Base-by-base conservation (phyloP, 2,329 filamentous ascomycete species). In the Neonectria coccinea region DNA sequence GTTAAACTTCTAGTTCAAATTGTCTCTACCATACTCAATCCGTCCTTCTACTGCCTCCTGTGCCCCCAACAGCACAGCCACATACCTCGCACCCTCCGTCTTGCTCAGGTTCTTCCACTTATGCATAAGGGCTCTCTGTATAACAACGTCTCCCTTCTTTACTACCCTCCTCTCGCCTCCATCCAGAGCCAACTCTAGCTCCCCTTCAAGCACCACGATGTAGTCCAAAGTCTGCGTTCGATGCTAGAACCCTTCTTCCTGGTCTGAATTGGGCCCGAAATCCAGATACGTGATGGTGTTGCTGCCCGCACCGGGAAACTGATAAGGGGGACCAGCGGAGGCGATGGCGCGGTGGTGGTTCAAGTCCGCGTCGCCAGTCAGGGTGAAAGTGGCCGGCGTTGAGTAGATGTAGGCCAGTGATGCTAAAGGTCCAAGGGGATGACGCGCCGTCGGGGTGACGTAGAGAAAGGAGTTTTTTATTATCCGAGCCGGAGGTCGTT, bases 61-160 rank as follows among this genome's bases (percentile, higher is more conserved):
- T 27, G 44, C 18, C n/a, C 44, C 44, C 4, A 47, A 47, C 22
- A 47, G 22, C 20, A 47, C 44, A 10, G 22, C 44, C 44, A 47
- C 44, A 11, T n/a, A 47, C 22, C 44, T 47, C 5, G 44, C 44
- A 22, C 44, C 22, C 44, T 47, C 44, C 22, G 44, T 47, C 44
- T 8, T 47, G 7, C 44, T 47, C 22, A 47, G 22, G 44, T 47
- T 47, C 44, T 47, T 47, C 44, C 44, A 47, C 44, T 47, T 47
- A 16, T 47, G 44, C 44, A 47, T 47, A 9, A 20, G 22, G 16
- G 44, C 44, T 11, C 44, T 47, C 11, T 47, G 44, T 8, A 47
- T 3, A 47, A 47, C 20, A 20, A 47, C 44, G 10, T 47, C 44
- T 47, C 44, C 44, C 22, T 27, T 47, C 11, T 47, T 47, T 10